Conservation (phyloP, 2,329 filamentous ascomycete genomes). For the Basipetospora chlamydospora region DNA sequence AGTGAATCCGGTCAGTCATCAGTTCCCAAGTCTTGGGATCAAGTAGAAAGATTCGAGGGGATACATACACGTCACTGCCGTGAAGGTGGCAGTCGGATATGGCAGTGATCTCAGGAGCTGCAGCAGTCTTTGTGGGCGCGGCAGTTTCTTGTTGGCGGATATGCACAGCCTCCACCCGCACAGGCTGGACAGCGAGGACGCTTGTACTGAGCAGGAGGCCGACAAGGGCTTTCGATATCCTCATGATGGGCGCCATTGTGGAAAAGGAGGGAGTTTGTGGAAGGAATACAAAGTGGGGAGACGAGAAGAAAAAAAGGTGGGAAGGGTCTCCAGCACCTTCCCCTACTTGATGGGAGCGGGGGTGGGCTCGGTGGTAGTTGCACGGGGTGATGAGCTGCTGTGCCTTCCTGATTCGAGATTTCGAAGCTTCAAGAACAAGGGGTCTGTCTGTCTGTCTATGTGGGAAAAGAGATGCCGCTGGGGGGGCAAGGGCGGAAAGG, state of each 20-base stretch:
- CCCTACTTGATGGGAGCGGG: too few species aligned
- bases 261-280: not conserved
- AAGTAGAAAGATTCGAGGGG: not conserved
- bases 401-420: too few species aligned
- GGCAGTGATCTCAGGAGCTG: constrained; percentile 17
- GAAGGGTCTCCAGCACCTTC: too few species aligned
- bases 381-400: too few species aligned
- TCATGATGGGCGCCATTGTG: not conserved
- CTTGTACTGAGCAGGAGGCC: constrained; percentile 1
- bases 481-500: too few species aligned
- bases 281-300: too few species aligned
- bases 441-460: too few species aligned
- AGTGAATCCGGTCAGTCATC: not conserved
- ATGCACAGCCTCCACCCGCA: not conserved
- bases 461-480: too few species aligned
- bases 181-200: not conserved
- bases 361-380: too few species aligned
- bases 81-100: constrained; percentile 28
- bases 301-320: too few species aligned
- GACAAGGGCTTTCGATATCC: constrained; percentile 1
- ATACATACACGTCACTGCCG: constrained; percentile 22
- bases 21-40: too few species aligned
- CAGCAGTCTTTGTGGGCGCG: constrained; percentile 2
- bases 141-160: constrained; percentile 1
- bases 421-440: too few species aligned